A percentile compares a stretch with the other conserved stretches of the same genome.
Evolutionary conservation across 2,329 filamentous ascomycete genomes (phyloP).

Genomic region (Ophiostoma australiae): DNA sequence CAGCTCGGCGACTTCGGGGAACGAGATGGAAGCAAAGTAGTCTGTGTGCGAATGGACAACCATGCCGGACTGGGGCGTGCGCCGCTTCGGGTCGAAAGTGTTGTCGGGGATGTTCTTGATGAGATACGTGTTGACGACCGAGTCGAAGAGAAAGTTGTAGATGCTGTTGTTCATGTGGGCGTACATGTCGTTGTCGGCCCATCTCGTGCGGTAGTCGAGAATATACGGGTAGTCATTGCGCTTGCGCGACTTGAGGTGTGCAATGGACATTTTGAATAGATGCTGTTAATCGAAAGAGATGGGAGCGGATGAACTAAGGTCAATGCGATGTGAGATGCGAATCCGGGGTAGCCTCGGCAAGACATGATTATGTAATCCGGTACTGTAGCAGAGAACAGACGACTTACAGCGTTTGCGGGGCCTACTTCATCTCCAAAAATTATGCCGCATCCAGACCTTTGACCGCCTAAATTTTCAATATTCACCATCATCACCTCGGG

Average conservation of each 20-base stretch:
- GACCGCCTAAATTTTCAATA: constrained; percentile 24
- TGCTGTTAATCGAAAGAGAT: neutral
- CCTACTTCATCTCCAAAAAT: constrained; percentile 8
- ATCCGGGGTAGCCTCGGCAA: constrained; percentile 22
- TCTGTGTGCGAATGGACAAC: constrained; percentile 82
- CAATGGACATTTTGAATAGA: constrained; percentile 16
- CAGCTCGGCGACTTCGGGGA: constrained; percentile 76
- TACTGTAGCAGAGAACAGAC: neutral
- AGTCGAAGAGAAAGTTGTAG: constrained; percentile 84
- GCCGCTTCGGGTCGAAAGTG: constrained; percentile 62
- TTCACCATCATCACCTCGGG: neutral
- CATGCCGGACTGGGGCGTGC: constrained; percentile 66
- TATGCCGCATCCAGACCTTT: constrained; percentile 15
- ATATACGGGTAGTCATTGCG: constrained; percentile 72
- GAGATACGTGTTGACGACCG: constrained; percentile 82
- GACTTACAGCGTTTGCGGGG: constrained; percentile 15
- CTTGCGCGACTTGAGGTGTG: constrained; percentile 54
- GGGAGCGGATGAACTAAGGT: neutral
- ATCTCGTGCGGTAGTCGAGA: constrained; percentile 80
- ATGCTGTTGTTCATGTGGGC: constrained; percentile 88
- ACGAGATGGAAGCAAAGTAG: constrained; percentile 76
- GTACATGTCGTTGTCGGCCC: constrained; percentile 95
- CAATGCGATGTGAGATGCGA: neutral
- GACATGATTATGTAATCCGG: neutral
- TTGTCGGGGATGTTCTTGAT: constrained; percentile 60